Evolutionary conservation across 352 stramenopile genomes (phyloP).

Genomic region (Phytophthora multivora): DNA sequence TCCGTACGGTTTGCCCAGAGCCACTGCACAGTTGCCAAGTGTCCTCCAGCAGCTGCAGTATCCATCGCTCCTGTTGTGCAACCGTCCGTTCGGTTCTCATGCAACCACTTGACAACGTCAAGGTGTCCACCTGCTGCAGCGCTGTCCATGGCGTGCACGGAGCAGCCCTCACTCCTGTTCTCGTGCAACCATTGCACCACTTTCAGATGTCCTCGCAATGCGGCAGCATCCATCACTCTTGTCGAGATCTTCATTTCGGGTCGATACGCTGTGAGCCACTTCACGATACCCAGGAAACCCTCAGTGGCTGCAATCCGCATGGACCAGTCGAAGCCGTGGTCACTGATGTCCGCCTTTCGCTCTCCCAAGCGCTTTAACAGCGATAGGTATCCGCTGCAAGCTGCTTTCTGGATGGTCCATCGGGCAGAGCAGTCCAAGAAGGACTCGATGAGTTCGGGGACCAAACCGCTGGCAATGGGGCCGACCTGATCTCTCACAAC

Average conservation of each 20-base stretch:
- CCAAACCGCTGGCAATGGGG: slow-evolving; percentile 38
- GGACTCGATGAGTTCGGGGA: slow-evolving; percentile 45
- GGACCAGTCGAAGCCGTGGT: slow-evolving; percentile 63
- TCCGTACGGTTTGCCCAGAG: slow-evolving; percentile 59
- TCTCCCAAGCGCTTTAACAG: slow-evolving; percentile 50
- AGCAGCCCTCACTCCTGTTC: slow-evolving; percentile 62
- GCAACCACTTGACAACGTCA: slow-evolving; percentile 59
- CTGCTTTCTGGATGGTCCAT: slow-evolving; percentile 66
- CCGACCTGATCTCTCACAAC: slow-evolving; percentile 37
- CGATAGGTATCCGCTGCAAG: slow-evolving; percentile 49
- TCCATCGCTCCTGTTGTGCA: slow-evolving; percentile 72
- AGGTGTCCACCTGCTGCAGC: slow-evolving; percentile 61
- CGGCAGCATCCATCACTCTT: slow-evolving; percentile 70
- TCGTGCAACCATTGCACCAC: slow-evolving; percentile 67
- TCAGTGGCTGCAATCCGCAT: slow-evolving; percentile 52
- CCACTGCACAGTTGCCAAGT: slow-evolving; percentile 60
- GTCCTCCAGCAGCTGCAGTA: slow-evolving; percentile 53
- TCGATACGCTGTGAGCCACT: slow-evolving; percentile 46
- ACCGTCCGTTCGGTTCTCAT: slow-evolving; percentile 55
- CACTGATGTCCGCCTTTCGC: slow-evolving; percentile 42
- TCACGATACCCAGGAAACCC: slow-evolving; percentile 38
- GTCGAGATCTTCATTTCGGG: slow-evolving; percentile 40
- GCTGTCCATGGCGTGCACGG: slow-evolving; percentile 61
- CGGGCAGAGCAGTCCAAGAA: slow-evolving; percentile 57
- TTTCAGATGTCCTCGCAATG: slow-evolving; percentile 55